Conservation (phyloP, 768 basidiomycete genomes). For the Tremella yokohamensis region DNA sequence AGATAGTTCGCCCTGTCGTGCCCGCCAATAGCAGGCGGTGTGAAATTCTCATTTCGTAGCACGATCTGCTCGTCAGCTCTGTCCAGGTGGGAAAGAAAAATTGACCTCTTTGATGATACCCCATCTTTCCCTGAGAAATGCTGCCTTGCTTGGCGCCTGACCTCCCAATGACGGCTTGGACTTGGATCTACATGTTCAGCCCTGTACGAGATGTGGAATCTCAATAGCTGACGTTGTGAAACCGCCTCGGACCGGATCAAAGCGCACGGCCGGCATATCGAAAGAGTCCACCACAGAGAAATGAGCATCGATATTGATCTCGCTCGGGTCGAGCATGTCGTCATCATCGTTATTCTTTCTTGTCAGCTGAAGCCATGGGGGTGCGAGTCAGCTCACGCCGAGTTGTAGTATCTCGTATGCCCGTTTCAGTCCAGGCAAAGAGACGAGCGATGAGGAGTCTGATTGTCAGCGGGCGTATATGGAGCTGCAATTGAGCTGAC, state of each 20-base stretch:
- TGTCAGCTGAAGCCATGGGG: constrained; percentile 9
- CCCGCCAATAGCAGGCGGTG: constrained; percentile 87
- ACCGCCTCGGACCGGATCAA: constrained; percentile 76
- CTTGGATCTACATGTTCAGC: constrained; percentile 54
- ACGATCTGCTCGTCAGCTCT: constrained; percentile 56
- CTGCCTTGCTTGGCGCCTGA: constrained; percentile 73
- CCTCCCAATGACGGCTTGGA: constrained; percentile 69
- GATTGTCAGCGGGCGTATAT: constrained; percentile 6
- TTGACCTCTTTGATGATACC: constrained; percentile 77
- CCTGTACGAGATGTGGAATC: constrained; percentile 9
- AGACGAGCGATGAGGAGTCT: constrained; percentile 49
- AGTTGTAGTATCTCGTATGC: constrained; percentile 50
- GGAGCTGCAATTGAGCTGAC: constrained; percentile 20
- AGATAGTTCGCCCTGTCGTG: constrained; percentile 81
- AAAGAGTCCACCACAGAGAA: constrained; percentile 82
- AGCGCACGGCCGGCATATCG: constrained; percentile 93
- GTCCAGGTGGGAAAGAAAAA: not conserved
- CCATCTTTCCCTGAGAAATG: constrained; percentile 75
- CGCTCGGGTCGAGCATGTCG: constrained; percentile 39
- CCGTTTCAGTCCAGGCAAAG: constrained; percentile 39
- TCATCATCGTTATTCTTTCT: constrained; percentile 36
- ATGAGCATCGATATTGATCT: constrained; percentile 53
- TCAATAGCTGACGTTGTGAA: constrained; percentile 76
- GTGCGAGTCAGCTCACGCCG: constrained; percentile 18
- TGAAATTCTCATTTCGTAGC: constrained; percentile 93